These are phyloP conservation scores for Castanea mollissima DNA, from an alignment of 306 rosid genomes.

Conservation along the genomic window DNA sequence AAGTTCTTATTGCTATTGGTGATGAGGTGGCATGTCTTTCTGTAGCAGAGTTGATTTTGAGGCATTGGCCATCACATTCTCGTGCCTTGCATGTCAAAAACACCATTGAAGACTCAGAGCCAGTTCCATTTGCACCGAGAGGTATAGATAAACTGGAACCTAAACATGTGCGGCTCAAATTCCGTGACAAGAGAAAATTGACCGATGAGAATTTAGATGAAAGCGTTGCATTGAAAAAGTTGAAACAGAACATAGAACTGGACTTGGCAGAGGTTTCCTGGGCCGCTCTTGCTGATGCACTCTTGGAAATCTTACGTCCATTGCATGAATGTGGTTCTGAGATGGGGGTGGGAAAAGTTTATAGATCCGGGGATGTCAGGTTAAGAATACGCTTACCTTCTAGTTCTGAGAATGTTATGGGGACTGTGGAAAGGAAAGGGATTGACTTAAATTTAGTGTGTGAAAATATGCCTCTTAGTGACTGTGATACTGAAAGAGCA, in stretches of 20 bases:
- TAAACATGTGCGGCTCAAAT: constrained; percentile 81
- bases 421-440: constrained; percentile 48
- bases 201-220: constrained; percentile 50
- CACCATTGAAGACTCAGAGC: constrained; percentile 78
- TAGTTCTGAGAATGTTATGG: constrained; percentile 48
- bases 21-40: constrained; percentile 97
- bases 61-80: constrained; percentile 98
- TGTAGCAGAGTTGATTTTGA: constrained; percentile 85
- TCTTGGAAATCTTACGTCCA: constrained; percentile 60
- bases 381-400: constrained; percentile 52
- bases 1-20: constrained; percentile 96
- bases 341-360: constrained; percentile 32
- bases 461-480: constrained; percentile 43
- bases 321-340: constrained; percentile 38
- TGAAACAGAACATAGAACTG: constrained; percentile 68
- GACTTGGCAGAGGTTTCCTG: constrained; percentile 74
- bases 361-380: constrained; percentile 68
- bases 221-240: constrained; percentile 58
- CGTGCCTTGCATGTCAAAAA: constrained; percentile 84
- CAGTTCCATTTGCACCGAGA: constrained; percentile 82
- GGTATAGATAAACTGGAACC: constrained; percentile 97
- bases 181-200: constrained; percentile 79
- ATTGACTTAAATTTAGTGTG: constrained; percentile 17
- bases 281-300: constrained; percentile 73
- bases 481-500: constrained; percentile 45